phyloP scores from a whole-genome alignment of 345 rosid species.

The Eucalyptus curtisii region DNA sequence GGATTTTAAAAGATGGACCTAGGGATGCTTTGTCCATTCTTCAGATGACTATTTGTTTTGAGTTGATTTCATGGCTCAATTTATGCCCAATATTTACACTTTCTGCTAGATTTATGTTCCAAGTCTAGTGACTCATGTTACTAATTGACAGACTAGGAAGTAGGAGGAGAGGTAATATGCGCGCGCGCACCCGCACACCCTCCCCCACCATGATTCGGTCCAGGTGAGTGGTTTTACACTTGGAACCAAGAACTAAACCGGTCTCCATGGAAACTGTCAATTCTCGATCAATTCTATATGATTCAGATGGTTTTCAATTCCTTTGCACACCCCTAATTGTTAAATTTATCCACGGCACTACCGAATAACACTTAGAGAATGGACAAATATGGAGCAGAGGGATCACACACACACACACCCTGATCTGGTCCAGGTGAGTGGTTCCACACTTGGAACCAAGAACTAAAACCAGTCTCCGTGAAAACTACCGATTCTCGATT shows the following conservation, averaged over 20 bases:
- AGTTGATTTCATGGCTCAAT: background rate
- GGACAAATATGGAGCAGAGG: background rate
- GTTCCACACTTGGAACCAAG: too few relatives aligned
- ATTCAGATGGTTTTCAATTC: rapidly evolving
- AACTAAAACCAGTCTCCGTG: rapidly evolving
- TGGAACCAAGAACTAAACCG: background rate
- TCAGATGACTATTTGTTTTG: background rate
- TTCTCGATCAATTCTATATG: too few relatives aligned
- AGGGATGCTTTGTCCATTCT: background rate
- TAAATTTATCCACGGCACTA: background rate
- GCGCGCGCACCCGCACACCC: too few relatives aligned
- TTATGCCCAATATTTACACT: background rate
- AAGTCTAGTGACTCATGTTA: background rate
- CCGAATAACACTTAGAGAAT: background rate
- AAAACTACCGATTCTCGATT: too few relatives aligned
- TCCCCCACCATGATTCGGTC: background rate
- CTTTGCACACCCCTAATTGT: background rate
- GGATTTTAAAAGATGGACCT: background rate
- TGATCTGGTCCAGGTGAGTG: rapidly evolving
- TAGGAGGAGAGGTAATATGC: background rate
- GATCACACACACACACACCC: too few relatives aligned
- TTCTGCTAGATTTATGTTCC: background rate
- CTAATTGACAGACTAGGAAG: background rate
- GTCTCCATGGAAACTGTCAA: background rate
- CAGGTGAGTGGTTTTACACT: background rate